Evolutionary conservation across 495 filamentous ascomycete genomes (phyloP).

Genomic region (Alectoria sarmentosa): DNA sequence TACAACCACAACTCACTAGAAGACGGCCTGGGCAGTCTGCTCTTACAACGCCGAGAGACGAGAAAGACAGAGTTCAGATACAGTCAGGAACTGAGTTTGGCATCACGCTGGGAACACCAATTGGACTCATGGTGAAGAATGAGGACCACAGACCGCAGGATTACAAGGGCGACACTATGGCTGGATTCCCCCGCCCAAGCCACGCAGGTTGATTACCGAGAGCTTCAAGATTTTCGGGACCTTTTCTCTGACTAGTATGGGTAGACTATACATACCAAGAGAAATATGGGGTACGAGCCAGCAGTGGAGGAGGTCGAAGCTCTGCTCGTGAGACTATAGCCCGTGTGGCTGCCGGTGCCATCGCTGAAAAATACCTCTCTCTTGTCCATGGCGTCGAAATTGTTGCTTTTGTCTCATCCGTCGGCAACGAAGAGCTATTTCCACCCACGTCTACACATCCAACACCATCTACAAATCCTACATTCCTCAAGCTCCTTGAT

Average conservation of each 20-base stretch:
- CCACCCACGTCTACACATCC: conserved; percentile 72
- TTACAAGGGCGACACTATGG: conserved; percentile 88
- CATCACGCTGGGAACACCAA: conserved; percentile 86
- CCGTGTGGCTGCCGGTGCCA: conserved; percentile 87
- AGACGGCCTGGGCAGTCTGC: conserved; percentile 84
- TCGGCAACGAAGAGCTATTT: conserved; percentile 77
- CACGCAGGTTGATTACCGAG: conserved; percentile 49
- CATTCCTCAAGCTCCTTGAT: conserved; percentile 69
- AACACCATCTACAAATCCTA: conserved; percentile 68
- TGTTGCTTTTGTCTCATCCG: conserved; percentile 80
- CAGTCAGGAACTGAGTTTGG: conserved; percentile 94
- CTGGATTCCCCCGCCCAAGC: conserved; percentile 66
- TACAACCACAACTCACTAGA: conserved; percentile 92
- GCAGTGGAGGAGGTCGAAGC: conserved; percentile 84
- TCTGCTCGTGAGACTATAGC: conserved; percentile 93
- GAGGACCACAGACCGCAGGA: conserved; percentile 93
- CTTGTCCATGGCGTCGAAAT: conserved; percentile 82
- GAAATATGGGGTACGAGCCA: conserved; percentile 95
- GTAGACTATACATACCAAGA: conserved; percentile 91
- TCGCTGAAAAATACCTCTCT: conserved; percentile 87
- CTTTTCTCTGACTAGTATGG: not conserved
- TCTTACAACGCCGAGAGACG: conserved; percentile 86
- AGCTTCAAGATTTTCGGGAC: not conserved
- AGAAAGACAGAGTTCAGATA: conserved; percentile 87
- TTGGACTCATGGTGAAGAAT: conserved; percentile 80